Percentiles rank a stretch among this genome's conserved stretches.
phyloP scores from a whole-genome alignment of 306 rosid genomes.

The Fragaria iinumae region DNA sequence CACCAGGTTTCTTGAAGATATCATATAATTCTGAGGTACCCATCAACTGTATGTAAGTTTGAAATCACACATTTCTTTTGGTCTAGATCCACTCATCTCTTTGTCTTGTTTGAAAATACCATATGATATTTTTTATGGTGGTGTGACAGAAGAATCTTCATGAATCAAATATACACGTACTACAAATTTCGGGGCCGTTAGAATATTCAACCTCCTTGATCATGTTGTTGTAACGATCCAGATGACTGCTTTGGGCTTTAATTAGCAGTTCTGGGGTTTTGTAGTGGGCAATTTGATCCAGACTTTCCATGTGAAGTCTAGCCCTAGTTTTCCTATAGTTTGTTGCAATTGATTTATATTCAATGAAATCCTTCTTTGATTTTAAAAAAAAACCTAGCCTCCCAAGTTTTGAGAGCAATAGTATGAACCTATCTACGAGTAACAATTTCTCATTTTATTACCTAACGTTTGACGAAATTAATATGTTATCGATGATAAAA shows the following conservation, averaged over 20 bases:
- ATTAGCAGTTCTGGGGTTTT: too few relatives aligned
- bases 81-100: not conserved
- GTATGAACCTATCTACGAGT: too few relatives aligned
- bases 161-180: not conserved
- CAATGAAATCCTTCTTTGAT: too few relatives aligned
- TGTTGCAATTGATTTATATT: too few relatives aligned
- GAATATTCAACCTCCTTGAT: not conserved
- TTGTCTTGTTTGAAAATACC: not conserved
- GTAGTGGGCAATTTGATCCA: too few relatives aligned
- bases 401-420: too few relatives aligned
- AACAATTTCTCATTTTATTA: not conserved
- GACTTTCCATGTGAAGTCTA: too few relatives aligned
- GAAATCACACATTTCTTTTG: not conserved
- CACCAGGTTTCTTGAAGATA: not conserved
- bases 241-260: too few relatives aligned
- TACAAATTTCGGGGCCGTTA: not conserved
- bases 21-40: not conserved
- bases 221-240: not conserved
- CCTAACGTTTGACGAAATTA: too few relatives aligned
- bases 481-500: not conserved
- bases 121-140: not conserved
- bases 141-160: constrained; percentile 6
- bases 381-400: too few relatives aligned
- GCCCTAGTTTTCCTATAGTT: too few relatives aligned
- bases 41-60: not conserved